These are phyloP conservation scores for Psilocybe azurescens DNA, from an alignment of 768 basidiomycete genomes.

Conservation along the genomic window DNA sequence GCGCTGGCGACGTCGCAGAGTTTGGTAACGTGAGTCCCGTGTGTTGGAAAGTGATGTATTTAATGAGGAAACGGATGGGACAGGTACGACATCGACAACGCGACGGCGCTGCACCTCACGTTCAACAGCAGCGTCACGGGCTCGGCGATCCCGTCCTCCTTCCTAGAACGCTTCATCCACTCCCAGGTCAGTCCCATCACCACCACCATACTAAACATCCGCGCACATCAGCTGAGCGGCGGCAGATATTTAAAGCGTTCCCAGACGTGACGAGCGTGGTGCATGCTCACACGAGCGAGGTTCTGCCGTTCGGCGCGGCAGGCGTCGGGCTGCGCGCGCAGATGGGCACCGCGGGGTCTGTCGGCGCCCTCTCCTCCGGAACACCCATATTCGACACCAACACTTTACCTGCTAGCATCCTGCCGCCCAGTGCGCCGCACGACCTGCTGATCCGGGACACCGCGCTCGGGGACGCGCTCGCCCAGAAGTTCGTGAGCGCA, in stretches of 20 bases:
- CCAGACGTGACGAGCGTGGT: conserved; percentile 23
- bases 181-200: conserved; percentile 16
- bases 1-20: conserved; percentile 23
- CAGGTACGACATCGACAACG: conserved; percentile 26
- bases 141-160: conserved; percentile 21
- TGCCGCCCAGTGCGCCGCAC: conserved; percentile 22
- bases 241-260: conserved; percentile 25
- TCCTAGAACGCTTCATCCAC: conserved; percentile 26
- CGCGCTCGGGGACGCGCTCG: conserved; percentile 24
- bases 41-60: not conserved
- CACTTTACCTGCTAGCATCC: conserved; percentile 19
- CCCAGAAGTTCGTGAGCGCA: conserved; percentile 9
- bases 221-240: not conserved
- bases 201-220: no score
- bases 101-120: conserved; percentile 23
- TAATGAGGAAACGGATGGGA: not conserved
- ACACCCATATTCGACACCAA: conserved; percentile 24
- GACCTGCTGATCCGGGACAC: conserved; percentile 24
- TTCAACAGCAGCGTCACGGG: conserved; percentile 24
- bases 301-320: conserved; percentile 23
- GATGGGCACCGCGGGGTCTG: conserved; percentile 26
- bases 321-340: conserved; percentile 24
- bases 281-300: conserved; percentile 25
- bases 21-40: conserved; percentile 21
- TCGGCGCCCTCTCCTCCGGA: conserved; percentile 21